A percentile compares a stretch with the other conserved stretches of the same genome.
Conservation (phyloP, 108 stramenopile genomes). For the Schizochytrium sp. region DNA sequence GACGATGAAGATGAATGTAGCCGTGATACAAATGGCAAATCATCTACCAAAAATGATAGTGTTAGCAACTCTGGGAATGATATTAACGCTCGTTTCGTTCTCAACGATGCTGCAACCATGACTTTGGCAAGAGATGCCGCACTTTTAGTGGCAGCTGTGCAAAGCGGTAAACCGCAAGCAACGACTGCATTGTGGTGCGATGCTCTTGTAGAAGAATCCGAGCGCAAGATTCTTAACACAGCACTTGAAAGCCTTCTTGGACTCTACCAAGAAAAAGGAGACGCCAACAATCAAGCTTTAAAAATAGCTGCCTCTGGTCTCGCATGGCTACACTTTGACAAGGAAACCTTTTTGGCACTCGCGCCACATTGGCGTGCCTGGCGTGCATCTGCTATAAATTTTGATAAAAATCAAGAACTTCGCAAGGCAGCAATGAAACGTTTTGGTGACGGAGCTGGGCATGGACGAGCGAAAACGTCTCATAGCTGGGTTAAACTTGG, state of each 20-base stretch:
- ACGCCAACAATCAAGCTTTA: too few relatives aligned
- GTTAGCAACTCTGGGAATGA: neutral
- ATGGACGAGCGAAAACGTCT: neutral
- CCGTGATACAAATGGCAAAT: neutral
- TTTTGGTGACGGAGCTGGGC: conserved; percentile 10
- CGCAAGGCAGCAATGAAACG: neutral
- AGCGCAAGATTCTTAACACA: neutral
- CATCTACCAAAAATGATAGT: neutral
- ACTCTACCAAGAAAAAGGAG: neutral
- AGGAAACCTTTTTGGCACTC: neutral
- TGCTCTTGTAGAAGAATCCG: neutral
- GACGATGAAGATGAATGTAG: neutral
- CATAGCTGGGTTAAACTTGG: neutral
- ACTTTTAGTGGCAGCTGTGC: neutral
- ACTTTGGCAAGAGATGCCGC: conserved; percentile 37
- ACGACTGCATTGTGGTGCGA: conserved; percentile 47
- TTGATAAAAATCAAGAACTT: neutral
- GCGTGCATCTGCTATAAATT: neutral
- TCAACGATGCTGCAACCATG: neutral
- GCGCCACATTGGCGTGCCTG: conserved; percentile 21
- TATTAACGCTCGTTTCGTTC: neutral
- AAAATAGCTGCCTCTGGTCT: neutral
- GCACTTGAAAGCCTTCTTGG: neutral
- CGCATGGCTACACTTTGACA: conserved; percentile 1
- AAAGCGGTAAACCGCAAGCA: neutral